These are phyloP conservation scores for Pestalotiopsis sp. DNA, from an alignment of 2,329 filamentous ascomycete genomes.

Conservation along the genomic window DNA sequence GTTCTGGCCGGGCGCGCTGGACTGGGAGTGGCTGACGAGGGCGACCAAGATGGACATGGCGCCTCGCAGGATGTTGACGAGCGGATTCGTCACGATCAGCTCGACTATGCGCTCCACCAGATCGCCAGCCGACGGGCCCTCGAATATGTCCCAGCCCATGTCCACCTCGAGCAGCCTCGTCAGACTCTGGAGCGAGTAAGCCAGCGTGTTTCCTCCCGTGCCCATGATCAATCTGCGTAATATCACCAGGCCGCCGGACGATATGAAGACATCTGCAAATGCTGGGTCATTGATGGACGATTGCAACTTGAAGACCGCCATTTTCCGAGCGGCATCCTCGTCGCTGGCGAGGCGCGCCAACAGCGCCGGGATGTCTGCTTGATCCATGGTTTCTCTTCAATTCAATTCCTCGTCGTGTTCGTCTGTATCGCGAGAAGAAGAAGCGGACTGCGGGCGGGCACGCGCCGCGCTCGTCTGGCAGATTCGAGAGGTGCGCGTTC, in stretches of 20 bases:
- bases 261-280: slow-evolving; percentile 95
- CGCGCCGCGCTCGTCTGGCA: neutral
- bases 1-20: slow-evolving; percentile 41
- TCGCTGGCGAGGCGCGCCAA: slow-evolving; percentile 67
- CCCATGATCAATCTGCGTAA: slow-evolving; percentile 82
- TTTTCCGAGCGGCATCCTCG: slow-evolving; percentile 92
- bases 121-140: slow-evolving; percentile 63
- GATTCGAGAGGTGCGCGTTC: neutral
- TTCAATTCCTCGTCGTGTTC: neutral
- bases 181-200: slow-evolving; percentile 90
- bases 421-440: neutral
- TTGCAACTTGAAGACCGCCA: slow-evolving; percentile 98
- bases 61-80: slow-evolving; percentile 95
- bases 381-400: slow-evolving; percentile 53
- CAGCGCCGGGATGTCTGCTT: slow-evolving; percentile 68
- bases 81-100: slow-evolving; percentile 89
- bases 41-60: slow-evolving; percentile 97
- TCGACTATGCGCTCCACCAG: slow-evolving; percentile 81
- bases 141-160: slow-evolving; percentile 94
- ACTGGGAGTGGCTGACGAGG: slow-evolving; percentile 84
- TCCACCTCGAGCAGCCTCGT: slow-evolving; percentile 89
- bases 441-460: neutral
- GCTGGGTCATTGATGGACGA: slow-evolving; percentile 92
- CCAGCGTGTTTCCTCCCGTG: slow-evolving; percentile 89
- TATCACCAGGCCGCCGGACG: slow-evolving; percentile 80